These are phyloP conservation scores for Eutypa lata DNA, from an alignment of 2,329 filamentous ascomycete genomes.

Conservation along the genomic window DNA sequence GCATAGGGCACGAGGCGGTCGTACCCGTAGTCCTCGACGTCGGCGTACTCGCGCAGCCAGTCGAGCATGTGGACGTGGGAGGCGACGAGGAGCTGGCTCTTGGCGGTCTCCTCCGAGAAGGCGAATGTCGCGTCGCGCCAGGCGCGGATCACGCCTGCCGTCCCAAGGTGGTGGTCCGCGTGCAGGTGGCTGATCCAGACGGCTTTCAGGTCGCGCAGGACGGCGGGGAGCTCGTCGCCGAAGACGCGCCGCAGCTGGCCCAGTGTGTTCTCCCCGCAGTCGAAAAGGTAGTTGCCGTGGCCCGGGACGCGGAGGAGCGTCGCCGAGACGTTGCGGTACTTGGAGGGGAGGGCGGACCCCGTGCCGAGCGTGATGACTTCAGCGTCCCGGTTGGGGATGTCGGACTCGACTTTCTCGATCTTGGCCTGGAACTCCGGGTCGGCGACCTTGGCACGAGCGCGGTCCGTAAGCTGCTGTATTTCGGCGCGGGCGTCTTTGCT, in stretches of 20 bases:
- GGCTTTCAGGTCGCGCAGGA: slow-evolving; percentile 73
- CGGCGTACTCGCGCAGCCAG: slow-evolving; percentile 76
- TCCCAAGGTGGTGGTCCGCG: slow-evolving; percentile 92
- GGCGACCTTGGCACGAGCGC: slow-evolving; percentile 34
- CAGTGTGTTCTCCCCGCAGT: slow-evolving; percentile 88
- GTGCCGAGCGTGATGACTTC: slow-evolving; percentile 89
- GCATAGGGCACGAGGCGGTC: slow-evolving; percentile 36
- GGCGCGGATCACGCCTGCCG: slow-evolving; percentile 73
- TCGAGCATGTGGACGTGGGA: slow-evolving; percentile 68
- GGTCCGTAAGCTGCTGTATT: slow-evolving; percentile 51
- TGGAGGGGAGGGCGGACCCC: slow-evolving; percentile 84
- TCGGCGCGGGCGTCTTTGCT: slow-evolving; percentile 37
- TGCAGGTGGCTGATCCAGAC: slow-evolving; percentile 96
- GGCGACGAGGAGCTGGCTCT: slow-evolving; percentile 56
- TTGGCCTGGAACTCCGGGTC: slow-evolving; percentile 26
- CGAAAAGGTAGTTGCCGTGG: slow-evolving; percentile 83
- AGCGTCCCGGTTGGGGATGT: slow-evolving; percentile 69
- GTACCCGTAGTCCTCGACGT: slow-evolving; percentile 74
- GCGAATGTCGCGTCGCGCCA: slow-evolving; percentile 62
- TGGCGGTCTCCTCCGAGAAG: slow-evolving; percentile 30
- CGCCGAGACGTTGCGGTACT: slow-evolving; percentile 91
- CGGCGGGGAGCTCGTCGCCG: slow-evolving; percentile 60
- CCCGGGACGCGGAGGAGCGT: slow-evolving; percentile 82
- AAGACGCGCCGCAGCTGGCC: slow-evolving; percentile 81
- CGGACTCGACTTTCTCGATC: slow-evolving; percentile 49